These are phyloP conservation scores for Teratosphaeria nubilosa DNA, from an alignment of 2,329 filamentous ascomycete species.

Conservation along the genomic window DNA sequence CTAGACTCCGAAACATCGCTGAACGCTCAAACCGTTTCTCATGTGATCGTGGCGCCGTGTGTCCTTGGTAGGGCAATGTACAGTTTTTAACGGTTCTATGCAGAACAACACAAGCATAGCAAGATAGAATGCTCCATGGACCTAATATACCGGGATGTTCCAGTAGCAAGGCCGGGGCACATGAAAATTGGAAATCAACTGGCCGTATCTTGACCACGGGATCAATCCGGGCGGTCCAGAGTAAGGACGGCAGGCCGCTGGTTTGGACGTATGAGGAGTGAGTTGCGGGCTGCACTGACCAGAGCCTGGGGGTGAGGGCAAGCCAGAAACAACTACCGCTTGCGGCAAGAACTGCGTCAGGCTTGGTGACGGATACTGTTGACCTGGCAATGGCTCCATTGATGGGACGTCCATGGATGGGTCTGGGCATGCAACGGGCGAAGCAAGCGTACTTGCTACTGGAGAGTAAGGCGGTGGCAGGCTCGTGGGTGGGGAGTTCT, in stretches of 20 bases:
- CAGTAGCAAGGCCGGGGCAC: conserved; percentile 15
- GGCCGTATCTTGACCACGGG: conserved; percentile 12
- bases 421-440: conserved; percentile 1
- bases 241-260: conserved; percentile 8
- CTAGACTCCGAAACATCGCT: background rate
- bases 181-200: conserved; percentile 17
- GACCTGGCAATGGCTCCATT: conserved; percentile 20
- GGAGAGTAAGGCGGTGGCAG: conserved; percentile 35
- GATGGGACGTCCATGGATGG: conserved; percentile 15
- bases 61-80: background rate
- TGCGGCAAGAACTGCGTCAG: background rate
- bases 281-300: conserved; percentile 18
- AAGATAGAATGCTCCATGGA: background rate
- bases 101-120: background rate
- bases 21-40: background rate
- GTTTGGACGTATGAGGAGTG: conserved; percentile 16
- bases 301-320: conserved; percentile 17
- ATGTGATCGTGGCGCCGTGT: background rate
- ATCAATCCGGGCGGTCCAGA: conserved; percentile 1
- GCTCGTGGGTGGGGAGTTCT: conserved; percentile 30
- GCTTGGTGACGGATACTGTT: conserved; percentile 13
- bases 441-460: conserved; percentile 24
- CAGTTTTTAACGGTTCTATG: background rate
- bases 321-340: background rate
- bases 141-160: conserved; percentile 9